phyloP scores from a whole-genome alignment of 257 asterid species.

The Nyctanthes arbortristis region DNA sequence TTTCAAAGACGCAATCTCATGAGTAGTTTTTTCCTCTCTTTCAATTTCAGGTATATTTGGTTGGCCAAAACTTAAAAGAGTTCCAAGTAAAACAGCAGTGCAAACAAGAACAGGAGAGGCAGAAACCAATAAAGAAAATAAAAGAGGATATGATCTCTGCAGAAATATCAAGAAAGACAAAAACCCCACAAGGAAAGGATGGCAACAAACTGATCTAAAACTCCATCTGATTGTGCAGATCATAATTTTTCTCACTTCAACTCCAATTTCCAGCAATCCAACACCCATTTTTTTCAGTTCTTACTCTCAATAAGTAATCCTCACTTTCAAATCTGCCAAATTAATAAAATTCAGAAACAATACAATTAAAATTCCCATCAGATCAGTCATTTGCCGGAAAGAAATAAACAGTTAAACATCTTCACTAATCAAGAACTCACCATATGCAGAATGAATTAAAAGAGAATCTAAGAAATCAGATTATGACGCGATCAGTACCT shows the following conservation, averaged over 20 bases:
- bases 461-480: conserved; percentile 19
- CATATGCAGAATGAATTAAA: conserved; percentile 20
- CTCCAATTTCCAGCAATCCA: conserved; percentile 35
- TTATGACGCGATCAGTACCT: conserved; percentile 34
- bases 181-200: conserved; percentile 46
- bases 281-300: conserved; percentile 28
- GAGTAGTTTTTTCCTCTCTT: conserved; percentile 35
- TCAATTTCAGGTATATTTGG: conserved; percentile 27
- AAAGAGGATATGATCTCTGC: conserved; percentile 23
- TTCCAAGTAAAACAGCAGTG: conserved; percentile 32
- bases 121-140: conserved; percentile 23
- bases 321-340: conserved; percentile 43
- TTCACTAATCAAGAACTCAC: conserved; percentile 35
- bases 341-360: conserved; percentile 29
- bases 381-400: conserved; percentile 36
- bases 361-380: conserved; percentile 25
- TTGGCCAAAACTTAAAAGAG: conserved; percentile 23
- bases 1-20: conserved; percentile 33
- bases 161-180: conserved; percentile 28
- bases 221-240: conserved; percentile 35
- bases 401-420: conserved; percentile 20
- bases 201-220: conserved; percentile 36
- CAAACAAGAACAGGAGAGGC: conserved; percentile 23
- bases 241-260: conserved; percentile 34
- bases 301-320: conserved; percentile 14